Evolutionary conservation across 129 eudicot species (phyloP), one percentile per base, ranked within the genome.

Genomic region (Artemisia argyi): DNA sequence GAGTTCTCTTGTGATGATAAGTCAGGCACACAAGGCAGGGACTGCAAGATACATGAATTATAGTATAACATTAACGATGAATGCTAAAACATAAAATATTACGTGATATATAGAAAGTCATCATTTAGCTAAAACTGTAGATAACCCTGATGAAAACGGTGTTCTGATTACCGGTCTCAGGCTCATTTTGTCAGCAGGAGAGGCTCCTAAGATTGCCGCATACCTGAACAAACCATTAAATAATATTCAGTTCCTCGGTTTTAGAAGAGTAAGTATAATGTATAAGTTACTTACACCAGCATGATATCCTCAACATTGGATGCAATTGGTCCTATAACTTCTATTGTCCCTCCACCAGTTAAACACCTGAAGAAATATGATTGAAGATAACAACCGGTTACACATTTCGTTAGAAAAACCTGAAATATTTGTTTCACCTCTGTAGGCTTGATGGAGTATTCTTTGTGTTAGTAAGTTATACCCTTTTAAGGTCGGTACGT

Each of bases 161-260:
- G 44, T 12, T 26, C 74, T 62, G 39, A 64, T 81, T 89, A 93
- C 98, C 32, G 96, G 98, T 76, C 51, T 78, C 75, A 85, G 58
- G 39, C 87, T 72, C 22, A 79, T 67, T 81, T 80, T 80, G 47
- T 87, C 90, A 32, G 81, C 84, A 75, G 81, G 81, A 60, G 98
- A 90, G 65, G 96, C 76, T 47, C 95, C 98, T 82, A 88, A 76
- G 63, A 89, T 85, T 78, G 96, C 95, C 16, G 98, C 91, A 77
- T 93, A 93, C 87, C 96, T 93, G 87, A 72, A 83, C 68, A 85
- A 79, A 54, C 68, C 70, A 63, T 62, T 68, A 19, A 51, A 20
- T 28, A 48, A 1, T 12, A 59, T 60, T 17, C 55, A 30, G 61
- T 61, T 14, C 44, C 35, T 35, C 14, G 0, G n/a, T 46, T 46